Evolutionary conservation across 768 basidiomycete species (phyloP).

Genomic region (Coprinopsis sp.): DNA sequence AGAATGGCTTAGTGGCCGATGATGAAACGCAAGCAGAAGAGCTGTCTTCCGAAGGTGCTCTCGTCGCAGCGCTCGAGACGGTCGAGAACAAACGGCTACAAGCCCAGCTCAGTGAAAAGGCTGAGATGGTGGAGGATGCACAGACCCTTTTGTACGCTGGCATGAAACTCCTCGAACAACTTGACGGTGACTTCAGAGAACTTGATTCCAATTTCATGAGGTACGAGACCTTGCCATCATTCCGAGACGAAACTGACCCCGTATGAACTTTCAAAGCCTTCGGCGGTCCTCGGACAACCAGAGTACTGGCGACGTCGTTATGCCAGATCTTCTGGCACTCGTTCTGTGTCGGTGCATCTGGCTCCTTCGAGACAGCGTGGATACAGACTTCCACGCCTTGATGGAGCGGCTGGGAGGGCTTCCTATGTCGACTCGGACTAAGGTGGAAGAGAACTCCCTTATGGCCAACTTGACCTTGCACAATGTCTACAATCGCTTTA

Average conservation of each 20-base stretch:
- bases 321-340: conserved; percentile 55
- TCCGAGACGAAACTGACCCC: not conserved
- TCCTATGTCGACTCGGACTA: conserved; percentile 52
- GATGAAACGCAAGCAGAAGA: conserved; percentile 54
- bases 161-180: conserved; percentile 53
- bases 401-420: conserved; percentile 55
- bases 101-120: conserved; percentile 47
- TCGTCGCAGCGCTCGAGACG: conserved; percentile 1
- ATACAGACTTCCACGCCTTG: conserved; percentile 46
- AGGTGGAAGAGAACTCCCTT: conserved; percentile 73
- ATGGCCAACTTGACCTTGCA: conserved; percentile 77
- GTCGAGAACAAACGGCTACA: conserved; percentile 31
- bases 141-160: conserved; percentile 52
- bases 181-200: conserved; percentile 49
- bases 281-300: conserved; percentile 28
- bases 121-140: conserved; percentile 45
- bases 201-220: conserved; percentile 44
- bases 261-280: conserved; percentile 25
- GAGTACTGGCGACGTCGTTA: conserved; percentile 40
- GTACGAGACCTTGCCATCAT: conserved; percentile 27
- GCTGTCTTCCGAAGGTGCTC: not conserved
- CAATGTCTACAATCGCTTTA: conserved; percentile 72
- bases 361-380: conserved; percentile 55
- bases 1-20: conserved; percentile 41
- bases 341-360: conserved; percentile 69